These are phyloP conservation scores for Alternaria angustiovoidea DNA, from an alignment of 2,329 filamentous ascomycete species.

Conservation along the genomic window DNA sequence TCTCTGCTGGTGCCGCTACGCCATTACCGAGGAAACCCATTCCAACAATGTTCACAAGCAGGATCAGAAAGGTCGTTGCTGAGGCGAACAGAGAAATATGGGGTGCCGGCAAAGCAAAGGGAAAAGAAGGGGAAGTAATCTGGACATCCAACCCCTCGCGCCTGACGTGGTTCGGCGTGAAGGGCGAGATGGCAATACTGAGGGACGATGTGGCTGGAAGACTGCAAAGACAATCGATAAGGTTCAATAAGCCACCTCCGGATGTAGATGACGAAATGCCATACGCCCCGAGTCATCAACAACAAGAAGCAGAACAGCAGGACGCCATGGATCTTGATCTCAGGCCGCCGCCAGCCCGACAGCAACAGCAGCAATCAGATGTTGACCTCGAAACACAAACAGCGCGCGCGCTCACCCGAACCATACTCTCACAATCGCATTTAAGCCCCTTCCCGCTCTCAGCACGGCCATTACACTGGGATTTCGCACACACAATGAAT, in stretches of 20 bases:
- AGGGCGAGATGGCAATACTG: slow-evolving; percentile 86
- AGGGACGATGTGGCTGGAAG: slow-evolving; percentile 85
- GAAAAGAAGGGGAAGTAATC: slow-evolving; percentile 73
- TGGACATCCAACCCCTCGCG: slow-evolving; percentile 91
- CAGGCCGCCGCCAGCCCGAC: slow-evolving; percentile 18
- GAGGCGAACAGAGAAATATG: slow-evolving; percentile 75
- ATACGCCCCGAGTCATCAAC: slow-evolving; percentile 23
- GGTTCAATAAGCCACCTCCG: slow-evolving; percentile 64
- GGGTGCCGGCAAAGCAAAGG: slow-evolving; percentile 54
- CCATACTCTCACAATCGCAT: slow-evolving; percentile 87
- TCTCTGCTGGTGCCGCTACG: slow-evolving; percentile 76
- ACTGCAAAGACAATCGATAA: slow-evolving; percentile 77
- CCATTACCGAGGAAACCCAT: slow-evolving; percentile 75
- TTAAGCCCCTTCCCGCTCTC: slow-evolving; percentile 86
- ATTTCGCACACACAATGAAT: slow-evolving; percentile 77
- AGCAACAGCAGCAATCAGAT: slow-evolving; percentile 19
- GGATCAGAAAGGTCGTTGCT: slow-evolving; percentile 81
- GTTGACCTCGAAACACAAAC: slow-evolving; percentile 53
- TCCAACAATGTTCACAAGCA: slow-evolving; percentile 88
- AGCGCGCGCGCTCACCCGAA: slow-evolving; percentile 85
- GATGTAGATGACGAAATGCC: slow-evolving; percentile 42
- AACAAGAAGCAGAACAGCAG: slow-evolving; percentile 20
- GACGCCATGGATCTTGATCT: slow-evolving; percentile 59
- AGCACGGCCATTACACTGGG: slow-evolving; percentile 86
- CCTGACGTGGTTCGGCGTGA: slow-evolving; percentile 83